Conservation (phyloP, 163 green algal genomes). For the Volvox carteri region DNA sequence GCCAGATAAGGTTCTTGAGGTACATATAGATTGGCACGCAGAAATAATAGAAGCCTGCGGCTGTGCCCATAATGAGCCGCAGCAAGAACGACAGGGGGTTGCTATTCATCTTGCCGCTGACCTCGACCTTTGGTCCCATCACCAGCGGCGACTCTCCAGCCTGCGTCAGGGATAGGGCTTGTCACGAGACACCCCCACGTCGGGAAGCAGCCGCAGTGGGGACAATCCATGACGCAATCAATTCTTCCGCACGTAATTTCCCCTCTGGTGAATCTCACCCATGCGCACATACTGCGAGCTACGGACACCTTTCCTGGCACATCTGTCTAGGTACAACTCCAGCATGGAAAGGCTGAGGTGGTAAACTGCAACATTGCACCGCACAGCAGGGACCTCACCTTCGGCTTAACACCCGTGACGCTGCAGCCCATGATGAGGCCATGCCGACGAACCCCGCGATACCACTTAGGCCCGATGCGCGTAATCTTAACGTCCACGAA, state of each 20-base stretch:
- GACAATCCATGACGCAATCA: no score
- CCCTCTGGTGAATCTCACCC: no score
- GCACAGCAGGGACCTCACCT: constrained; percentile 62
- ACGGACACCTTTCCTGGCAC: no score
- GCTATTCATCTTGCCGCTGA: constrained; percentile 69
- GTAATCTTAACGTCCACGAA: constrained; percentile 94
- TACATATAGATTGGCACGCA: constrained; percentile 90
- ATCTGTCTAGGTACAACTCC: no score
- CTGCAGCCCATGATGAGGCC: constrained; percentile 98
- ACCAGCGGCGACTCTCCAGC: constrained; percentile 84
- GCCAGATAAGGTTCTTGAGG: constrained; percentile 91
- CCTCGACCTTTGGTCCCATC: constrained; percentile 84
- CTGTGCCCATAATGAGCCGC: constrained; percentile 53
- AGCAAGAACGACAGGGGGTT: constrained; percentile 85
- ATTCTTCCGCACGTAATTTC: no score
- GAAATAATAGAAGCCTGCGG: constrained; percentile 94
- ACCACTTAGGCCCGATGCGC: constrained; percentile 95
- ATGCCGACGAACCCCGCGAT: constrained; percentile 92
- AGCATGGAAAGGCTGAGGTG: no score
- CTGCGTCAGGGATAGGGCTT: no score
- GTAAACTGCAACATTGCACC: no score
- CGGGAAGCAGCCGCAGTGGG: no score
- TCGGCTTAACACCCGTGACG: constrained; percentile 91
- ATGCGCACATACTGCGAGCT: no score
- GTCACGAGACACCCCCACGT: no score